A percentile compares a stretch with the other conserved stretches of the same genome.
phyloP scores from a whole-genome alignment of 1,284 basidiomycete genomes.

The Malassezia sympodialis region DNA sequence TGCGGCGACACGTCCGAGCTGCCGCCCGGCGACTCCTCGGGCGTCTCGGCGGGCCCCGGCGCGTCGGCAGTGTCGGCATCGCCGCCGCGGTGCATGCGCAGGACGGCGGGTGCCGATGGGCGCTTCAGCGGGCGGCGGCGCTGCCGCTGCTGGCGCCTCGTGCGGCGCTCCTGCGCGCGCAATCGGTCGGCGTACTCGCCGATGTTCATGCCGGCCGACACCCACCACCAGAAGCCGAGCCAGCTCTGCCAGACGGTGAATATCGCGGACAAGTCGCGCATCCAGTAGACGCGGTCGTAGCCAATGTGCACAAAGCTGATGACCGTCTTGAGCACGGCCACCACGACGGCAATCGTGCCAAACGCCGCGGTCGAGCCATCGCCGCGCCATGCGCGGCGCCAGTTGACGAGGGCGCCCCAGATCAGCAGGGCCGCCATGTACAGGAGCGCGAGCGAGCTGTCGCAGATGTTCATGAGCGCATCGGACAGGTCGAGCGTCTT shows the following conservation, averaged over 20 bases:
- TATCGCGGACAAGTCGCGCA: constrained; percentile 40
- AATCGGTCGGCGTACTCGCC: constrained; percentile 47
- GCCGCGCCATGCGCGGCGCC: constrained; percentile 81
- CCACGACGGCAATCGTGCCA: constrained; percentile 53
- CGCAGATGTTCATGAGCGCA: constrained; percentile 84
- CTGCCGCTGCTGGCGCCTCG: not conserved
- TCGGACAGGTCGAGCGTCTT: constrained; percentile 58
- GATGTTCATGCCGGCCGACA: constrained; percentile 47
- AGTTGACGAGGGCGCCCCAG: constrained; percentile 86
- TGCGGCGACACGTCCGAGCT: not conserved
- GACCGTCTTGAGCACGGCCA: constrained; percentile 39
- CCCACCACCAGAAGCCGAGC: constrained; percentile 49
- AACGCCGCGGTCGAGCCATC: constrained; percentile 86
- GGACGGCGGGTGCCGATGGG: not conserved
- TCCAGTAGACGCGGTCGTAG: constrained; percentile 46
- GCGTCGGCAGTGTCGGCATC: not conserved
- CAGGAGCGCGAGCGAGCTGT: constrained; percentile 82
- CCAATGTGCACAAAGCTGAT: constrained; percentile 45
- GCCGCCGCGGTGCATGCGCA: not conserved
- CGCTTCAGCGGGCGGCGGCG: not conserved
- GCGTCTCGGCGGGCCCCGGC: not conserved
- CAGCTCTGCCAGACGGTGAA: constrained; percentile 47
- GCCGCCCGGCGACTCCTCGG: not conserved
- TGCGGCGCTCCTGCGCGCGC: constrained; percentile 3
- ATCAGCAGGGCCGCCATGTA: constrained; percentile 80